Evolutionary conservation across 2,329 filamentous ascomycete genomes (phyloP).

Genomic region (Diaporthe eres): DNA sequence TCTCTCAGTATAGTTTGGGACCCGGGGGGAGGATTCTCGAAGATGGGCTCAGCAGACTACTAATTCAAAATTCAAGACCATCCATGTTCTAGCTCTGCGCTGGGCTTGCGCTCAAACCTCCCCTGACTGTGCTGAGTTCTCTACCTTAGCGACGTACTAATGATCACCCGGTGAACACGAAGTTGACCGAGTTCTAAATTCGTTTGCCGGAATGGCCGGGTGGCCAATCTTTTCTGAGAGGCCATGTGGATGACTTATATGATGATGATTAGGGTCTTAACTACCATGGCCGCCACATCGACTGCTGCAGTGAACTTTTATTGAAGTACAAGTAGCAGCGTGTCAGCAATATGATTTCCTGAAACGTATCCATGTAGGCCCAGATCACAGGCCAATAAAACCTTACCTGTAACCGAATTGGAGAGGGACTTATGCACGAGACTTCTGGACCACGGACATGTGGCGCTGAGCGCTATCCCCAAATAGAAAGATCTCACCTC

Average conservation of each 20-base stretch:
- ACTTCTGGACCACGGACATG: background rate
- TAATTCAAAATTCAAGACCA: too few species aligned
- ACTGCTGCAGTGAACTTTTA: background rate
- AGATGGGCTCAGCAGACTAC: too few species aligned
- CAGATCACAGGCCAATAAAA: background rate
- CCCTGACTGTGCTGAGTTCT: too few species aligned
- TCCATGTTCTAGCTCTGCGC: too few species aligned
- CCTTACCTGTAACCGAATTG: background rate
- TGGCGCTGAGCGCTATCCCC: conserved; percentile 11
- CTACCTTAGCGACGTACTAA: too few species aligned
- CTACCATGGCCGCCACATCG: background rate
- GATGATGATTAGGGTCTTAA: background rate
- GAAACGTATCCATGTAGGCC: background rate
- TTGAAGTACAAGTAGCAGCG: background rate
- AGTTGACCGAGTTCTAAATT: too few species aligned
- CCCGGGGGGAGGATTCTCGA: too few species aligned
- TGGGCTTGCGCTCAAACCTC: too few species aligned
- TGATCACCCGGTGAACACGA: too few species aligned
- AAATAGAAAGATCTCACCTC: background rate
- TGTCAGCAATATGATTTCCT: background rate
- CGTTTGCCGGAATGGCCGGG: background rate
- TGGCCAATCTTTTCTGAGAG: background rate
- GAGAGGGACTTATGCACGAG: conserved; percentile 11
- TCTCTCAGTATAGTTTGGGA: too few species aligned
- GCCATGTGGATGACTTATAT: background rate